Conservation (phyloP, 257 asterid species). For the Primulina eburnea region DNA sequence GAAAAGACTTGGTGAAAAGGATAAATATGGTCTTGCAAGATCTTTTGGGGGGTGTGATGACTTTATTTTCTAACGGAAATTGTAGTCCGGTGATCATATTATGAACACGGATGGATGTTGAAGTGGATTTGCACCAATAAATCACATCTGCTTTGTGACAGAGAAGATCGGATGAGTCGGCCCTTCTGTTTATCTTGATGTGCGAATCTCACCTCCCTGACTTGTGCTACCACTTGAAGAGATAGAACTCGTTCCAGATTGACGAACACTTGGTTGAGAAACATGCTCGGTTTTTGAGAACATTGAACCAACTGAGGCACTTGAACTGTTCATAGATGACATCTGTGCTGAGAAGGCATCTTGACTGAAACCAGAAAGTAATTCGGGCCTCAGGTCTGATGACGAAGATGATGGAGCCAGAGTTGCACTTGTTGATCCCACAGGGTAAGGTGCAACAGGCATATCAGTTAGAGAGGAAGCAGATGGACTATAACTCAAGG, state of each 20-base stretch:
- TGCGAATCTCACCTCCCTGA: conserved; percentile 46
- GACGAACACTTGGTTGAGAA: conserved; percentile 34
- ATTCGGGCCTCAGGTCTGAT: conserved; percentile 50
- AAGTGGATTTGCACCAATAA: conserved; percentile 42
- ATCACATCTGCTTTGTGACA: conserved; percentile 16
- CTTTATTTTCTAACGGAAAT: conserved; percentile 42
- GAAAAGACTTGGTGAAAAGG: conserved; percentile 31
- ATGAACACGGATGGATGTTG: conserved; percentile 43
- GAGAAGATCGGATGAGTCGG: conserved; percentile 18
- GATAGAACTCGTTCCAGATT: background rate
- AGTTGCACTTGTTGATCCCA: conserved; percentile 68
- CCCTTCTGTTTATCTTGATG: conserved; percentile 46
- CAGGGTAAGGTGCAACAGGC: conserved; percentile 92
- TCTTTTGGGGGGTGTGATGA: conserved; percentile 31
- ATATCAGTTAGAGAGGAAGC: conserved; percentile 89
- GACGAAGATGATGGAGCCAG: conserved; percentile 71
- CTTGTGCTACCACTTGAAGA: conserved; percentile 14
- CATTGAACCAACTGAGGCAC: conserved; percentile 45
- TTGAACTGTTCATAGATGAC: conserved; percentile 43
- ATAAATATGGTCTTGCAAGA: conserved; percentile 30
- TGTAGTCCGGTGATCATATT: conserved; percentile 39
- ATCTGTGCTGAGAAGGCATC: conserved; percentile 37
- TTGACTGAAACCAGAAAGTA: conserved; percentile 35
- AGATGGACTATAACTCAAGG: conserved; percentile 74
- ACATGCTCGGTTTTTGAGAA: conserved; percentile 42